phyloP scores from a whole-genome alignment of 78 protist genomes.

The Guillardia theta region DNA sequence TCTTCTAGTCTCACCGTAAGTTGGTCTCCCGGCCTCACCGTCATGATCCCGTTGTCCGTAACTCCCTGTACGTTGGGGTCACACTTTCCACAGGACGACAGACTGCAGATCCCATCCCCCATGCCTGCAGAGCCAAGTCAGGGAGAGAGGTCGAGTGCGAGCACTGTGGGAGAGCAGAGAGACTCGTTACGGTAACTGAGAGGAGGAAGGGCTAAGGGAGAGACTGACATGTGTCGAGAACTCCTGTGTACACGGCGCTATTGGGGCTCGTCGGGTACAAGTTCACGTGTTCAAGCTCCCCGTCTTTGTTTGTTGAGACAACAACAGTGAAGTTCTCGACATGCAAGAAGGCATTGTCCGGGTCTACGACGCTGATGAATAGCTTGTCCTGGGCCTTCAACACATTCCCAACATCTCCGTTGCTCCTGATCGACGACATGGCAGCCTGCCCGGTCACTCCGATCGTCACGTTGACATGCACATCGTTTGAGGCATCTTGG shows the following conservation, averaged over 20 bases:
- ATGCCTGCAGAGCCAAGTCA: no score
- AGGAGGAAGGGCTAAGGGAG: no score
- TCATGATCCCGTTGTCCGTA: neutral
- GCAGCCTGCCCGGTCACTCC: neutral
- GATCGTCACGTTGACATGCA: neutral
- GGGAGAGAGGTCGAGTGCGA: no score
- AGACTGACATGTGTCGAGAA: neutral
- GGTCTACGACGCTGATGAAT: neutral
- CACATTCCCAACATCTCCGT: neutral
- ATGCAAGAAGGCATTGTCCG: neutral
- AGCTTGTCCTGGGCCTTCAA: neutral
- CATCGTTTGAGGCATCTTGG: neutral
- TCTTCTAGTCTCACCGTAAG: no score
- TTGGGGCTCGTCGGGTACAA: neutral
- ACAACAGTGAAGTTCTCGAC: neutral
- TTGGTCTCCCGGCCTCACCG: neutral
- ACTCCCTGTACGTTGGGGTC: neutral
- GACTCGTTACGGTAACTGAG: no score
- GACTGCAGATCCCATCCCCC: no score
- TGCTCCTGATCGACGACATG: neutral
- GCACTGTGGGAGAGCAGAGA: no score
- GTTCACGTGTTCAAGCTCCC: neutral
- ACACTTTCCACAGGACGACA: no score
- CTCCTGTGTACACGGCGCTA: neutral
- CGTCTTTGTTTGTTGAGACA: neutral